Evolutionary conservation across 352 stramenopile species (phyloP), one percentile per base, ranked within the genome.

Genomic region (Globisporangium iwayamae): DNA sequence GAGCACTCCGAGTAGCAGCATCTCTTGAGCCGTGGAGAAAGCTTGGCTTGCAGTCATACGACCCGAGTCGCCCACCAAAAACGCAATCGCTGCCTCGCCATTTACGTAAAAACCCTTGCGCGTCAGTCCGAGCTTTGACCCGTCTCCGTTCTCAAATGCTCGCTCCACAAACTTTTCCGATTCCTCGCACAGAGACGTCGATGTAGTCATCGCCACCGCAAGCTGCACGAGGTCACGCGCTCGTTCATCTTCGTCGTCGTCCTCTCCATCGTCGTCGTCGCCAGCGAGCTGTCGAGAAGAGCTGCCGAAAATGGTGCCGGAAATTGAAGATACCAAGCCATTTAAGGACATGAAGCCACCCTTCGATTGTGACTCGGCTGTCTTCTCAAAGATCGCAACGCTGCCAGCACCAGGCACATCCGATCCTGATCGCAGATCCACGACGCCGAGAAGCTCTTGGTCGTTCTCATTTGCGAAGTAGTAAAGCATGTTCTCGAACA

Each of bases 401-500:
- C 81, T 82, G 38, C 83, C 82, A n/a, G 81, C 76, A 34, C 85
- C 85, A 4, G 86, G 79, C 7, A 92, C 69, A 63, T 91, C 78
- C 28, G 75, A 87, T 1, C 83, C 85, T 10, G 79, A 72, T 3
- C 83, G 76, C 30, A 96, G 60, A 66, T 96, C 86, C 41, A 96
- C 85, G 55, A 96, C 86, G 52, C 88, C 88, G 1, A 94, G 72
- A 9, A 96, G 65, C 50, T 93, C 86, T 65, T 95, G 85, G 45
- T 96, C 88, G 0, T 76, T 80, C 62, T 95, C 85, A n/a, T 78
- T 90, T 18, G 81, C 75, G 57, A 96, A 96, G 66, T 95, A 96
- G 72, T 94, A 96, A 32, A 96, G 60, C 83, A 94, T 94, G 63
- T 91, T 78, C 50, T 93, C 85, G 59, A 93, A 93, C 55, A 96